These are phyloP conservation scores for Moricandia moricandioides DNA, from an alignment of 345 rosid species.

Conservation along the genomic window DNA sequence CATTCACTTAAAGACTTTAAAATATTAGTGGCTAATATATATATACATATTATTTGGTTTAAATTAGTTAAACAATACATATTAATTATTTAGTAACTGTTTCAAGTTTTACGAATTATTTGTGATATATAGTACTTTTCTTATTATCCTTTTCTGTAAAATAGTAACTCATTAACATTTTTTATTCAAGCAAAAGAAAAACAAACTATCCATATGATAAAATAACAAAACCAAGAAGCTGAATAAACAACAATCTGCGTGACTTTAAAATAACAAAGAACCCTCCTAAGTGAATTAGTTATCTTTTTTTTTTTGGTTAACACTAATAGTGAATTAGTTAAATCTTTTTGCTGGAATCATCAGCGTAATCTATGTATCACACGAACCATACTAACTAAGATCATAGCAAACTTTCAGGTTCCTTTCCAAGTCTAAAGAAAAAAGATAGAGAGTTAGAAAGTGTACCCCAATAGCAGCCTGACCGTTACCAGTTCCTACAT, in stretches of 20 bases:
- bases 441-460: not conserved
- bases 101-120: not conserved
- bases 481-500: constrained; percentile 39
- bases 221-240: not conserved
- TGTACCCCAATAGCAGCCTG: constrained; percentile 17
- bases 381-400: no score
- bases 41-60: no score
- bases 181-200: not conserved
- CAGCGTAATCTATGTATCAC: no score
- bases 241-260: not conserved
- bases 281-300: not conserved
- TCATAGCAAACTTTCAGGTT: no score
- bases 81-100: no score
- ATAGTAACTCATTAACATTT: no score
- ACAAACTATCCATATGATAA: not conserved
- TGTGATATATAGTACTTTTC: not conserved
- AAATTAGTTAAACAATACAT: no score
- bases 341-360: not conserved
- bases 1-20: no score
- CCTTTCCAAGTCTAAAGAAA: no score
- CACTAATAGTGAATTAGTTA: no score
- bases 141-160: not conserved
- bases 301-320: no score
- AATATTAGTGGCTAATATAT: no score
- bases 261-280: not conserved